phyloP scores from a whole-genome alignment of 441 rosid species.

The Lepidium campestre region DNA sequence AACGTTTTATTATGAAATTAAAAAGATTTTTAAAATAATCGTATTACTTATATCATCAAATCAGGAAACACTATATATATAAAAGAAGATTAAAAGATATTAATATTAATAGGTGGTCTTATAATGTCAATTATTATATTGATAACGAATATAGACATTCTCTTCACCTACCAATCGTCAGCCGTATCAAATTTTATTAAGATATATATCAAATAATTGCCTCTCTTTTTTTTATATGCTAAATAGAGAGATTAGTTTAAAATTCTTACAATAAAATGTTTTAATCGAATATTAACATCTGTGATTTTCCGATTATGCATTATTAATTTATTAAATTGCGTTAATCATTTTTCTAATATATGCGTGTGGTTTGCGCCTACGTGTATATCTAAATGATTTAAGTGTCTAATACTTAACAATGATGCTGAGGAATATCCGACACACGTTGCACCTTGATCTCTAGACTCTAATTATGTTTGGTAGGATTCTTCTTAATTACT shows the following conservation, averaged over 20 bases:
- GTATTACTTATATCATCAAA: conserved; percentile 2
- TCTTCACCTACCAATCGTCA: conserved; percentile 27
- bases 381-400: background rate
- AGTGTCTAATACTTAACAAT: background rate
- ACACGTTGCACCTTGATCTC: conserved; percentile 26
- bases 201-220: conserved; percentile 19
- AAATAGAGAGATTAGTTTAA: background rate
- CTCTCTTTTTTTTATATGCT: background rate
- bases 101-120: background rate
- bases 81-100: background rate
- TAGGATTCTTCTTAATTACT: background rate
- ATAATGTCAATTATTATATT: background rate
- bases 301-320: background rate
- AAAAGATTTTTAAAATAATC: conserved; percentile 14
- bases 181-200: conserved; percentile 22
- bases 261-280: background rate
- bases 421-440: conserved; percentile 36
- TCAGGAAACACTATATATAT: conserved; percentile 3
- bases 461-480: conserved; percentile 14
- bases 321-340: no score
- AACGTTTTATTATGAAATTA: conserved; percentile 1
- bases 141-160: conserved; percentile 17
- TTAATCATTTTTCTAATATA: background rate
- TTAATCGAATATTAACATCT: no score
- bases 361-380: conserved; percentile 18